These are phyloP conservation scores for Serendipita sp. DNA, from an alignment of 768 basidiomycete species.

Conservation along the genomic window DNA sequence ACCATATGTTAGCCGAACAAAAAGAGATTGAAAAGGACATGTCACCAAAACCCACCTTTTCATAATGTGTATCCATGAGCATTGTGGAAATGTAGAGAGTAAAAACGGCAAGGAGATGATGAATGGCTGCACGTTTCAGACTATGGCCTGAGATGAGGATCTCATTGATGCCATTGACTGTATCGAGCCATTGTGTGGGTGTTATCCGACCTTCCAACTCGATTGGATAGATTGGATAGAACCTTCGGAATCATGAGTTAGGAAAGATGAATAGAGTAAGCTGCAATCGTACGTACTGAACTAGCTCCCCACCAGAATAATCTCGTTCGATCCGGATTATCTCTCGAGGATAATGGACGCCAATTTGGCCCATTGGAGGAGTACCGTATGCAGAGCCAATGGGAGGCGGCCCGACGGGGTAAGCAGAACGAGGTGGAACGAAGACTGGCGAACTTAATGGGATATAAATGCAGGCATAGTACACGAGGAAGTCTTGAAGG, in stretches of 20 bases:
- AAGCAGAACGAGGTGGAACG: slow-evolving; percentile 56
- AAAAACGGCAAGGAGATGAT: slow-evolving; percentile 64
- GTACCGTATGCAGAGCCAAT: slow-evolving; percentile 68
- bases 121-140: slow-evolving; percentile 47
- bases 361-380: slow-evolving; percentile 66
- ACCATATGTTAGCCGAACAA: neutral
- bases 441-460: neutral
- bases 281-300: slow-evolving; percentile 32
- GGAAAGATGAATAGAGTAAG: neutral
- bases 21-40: neutral
- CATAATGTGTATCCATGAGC: slow-evolving; percentile 59
- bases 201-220: slow-evolving; percentile 93
- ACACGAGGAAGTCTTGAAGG: neutral
- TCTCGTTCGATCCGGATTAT: slow-evolving; percentile 84
- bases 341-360: slow-evolving; percentile 80
- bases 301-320: slow-evolving; percentile 75
- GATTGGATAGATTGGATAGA: slow-evolving; percentile 72
- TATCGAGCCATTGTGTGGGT: slow-evolving; percentile 76
- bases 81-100: slow-evolving; percentile 66
- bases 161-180: slow-evolving; percentile 82
- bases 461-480: neutral
- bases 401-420: slow-evolving; percentile 69
- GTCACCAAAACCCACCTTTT: slow-evolving; percentile 36
- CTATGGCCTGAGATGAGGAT: slow-evolving; percentile 77
- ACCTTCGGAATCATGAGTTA: slow-evolving; percentile 20